Base-by-base conservation (phyloP, 1,139 yeast genomes). In the Cylindricascospora bacillispora region DNA sequence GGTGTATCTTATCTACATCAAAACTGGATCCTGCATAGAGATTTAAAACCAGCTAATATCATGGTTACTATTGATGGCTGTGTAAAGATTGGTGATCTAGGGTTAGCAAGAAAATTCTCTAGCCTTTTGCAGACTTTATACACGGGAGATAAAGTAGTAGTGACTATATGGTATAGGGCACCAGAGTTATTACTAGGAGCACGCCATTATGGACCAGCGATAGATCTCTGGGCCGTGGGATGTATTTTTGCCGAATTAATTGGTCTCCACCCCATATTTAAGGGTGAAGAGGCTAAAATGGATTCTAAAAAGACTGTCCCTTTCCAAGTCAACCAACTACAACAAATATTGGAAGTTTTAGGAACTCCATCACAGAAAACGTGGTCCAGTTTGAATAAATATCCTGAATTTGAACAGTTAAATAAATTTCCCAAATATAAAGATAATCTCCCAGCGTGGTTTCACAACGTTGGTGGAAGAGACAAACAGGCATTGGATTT, bases 141-240 rank as follows among this genome's bases (percentile, higher is more conserved):
- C 48, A 71, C 92, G 7, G 97, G 97, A 19, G 98, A 89, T 56
- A 89, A 89, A 56, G 95, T 92, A 13, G 98, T 89, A 32, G 98
- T 89, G 6, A 89, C 98, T 0, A 89, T 89, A 36, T 89, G 98
- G 98, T 89, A 89, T 54, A 66, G 98, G 40, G 95, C 98, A 0
- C 97, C 98, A 0, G 98, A 89, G 52, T 61, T 89, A 26, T 60
- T 89, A 24, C 58, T 89, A 23, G 98, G 98, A 0, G 85, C 94
- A 1, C 62, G 95, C 28, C 95, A 89, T 57, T 89, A 89, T 51
- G 80, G 95, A 0, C 94, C 97, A 0, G 89, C 97, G 0, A 79
- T 89, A 26, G 97, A 89, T 56, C 56, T 83, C 31, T 89, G 98
- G 98, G 95, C 98, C 0, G 83, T 85, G 6, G 98, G 98, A 0